Evolutionary conservation across 495 filamentous ascomycete genomes (phyloP).

Genomic region (Xylaria longipes): DNA sequence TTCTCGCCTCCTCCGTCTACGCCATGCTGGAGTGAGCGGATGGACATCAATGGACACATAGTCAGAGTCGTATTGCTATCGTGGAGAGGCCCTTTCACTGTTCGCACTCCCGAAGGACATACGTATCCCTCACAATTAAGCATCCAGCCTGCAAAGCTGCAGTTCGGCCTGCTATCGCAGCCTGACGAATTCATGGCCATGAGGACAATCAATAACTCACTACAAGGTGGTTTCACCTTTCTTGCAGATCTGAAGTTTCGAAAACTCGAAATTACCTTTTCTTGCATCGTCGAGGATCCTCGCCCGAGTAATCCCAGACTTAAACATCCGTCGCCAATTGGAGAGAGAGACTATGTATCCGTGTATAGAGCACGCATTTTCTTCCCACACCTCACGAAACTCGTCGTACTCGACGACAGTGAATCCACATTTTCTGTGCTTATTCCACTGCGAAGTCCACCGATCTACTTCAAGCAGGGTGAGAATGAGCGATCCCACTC

Average conservation of each 20-base stretch:
- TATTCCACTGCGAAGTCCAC: slow-evolving; percentile 68
- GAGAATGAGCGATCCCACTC: slow-evolving; percentile 51
- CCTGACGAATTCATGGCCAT: slow-evolving; percentile 53
- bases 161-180: slow-evolving; percentile 57
- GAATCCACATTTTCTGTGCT: slow-evolving; percentile 52
- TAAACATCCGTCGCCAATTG: slow-evolving; percentile 28
- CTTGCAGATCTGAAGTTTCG: slow-evolving; percentile 52
- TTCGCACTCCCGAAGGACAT: slow-evolving; percentile 31
- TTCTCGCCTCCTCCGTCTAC: slow-evolving; percentile 47
- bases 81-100: not conserved
- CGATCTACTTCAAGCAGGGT: slow-evolving; percentile 65
- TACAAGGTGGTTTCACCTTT: slow-evolving; percentile 31
- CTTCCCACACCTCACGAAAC: slow-evolving; percentile 64
- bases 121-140: slow-evolving; percentile 37
- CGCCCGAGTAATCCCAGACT: slow-evolving; percentile 35
- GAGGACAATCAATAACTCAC: slow-evolving; percentile 52
- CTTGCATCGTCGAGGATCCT: slow-evolving; percentile 45
- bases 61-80: slow-evolving; percentile 25
- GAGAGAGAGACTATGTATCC: slow-evolving; percentile 33
- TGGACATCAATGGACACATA: slow-evolving; percentile 18
- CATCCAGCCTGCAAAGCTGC: slow-evolving; percentile 43
- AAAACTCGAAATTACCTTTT: slow-evolving; percentile 53
- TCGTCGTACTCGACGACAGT: slow-evolving; percentile 56
- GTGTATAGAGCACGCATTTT: slow-evolving; percentile 63
- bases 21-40: slow-evolving; percentile 31